These are phyloP conservation scores for Colletotrichum tabaci DNA, from an alignment of 2,329 filamentous ascomycete species.

Conservation along the genomic window DNA sequence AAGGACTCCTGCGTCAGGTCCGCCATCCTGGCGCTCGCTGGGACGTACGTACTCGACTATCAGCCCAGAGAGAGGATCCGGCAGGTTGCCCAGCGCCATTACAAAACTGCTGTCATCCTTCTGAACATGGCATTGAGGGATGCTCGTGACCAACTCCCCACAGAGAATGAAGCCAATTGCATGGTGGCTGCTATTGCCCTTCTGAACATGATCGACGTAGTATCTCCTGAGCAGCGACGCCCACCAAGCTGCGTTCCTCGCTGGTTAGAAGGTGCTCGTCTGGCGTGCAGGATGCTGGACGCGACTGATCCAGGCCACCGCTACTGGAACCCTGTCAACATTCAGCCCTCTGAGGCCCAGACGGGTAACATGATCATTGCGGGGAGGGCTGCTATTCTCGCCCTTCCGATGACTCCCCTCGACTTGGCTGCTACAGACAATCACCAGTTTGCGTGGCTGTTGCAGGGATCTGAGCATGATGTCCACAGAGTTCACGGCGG, in stretches of 20 bases:
- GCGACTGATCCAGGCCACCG: slow-evolving; percentile 53
- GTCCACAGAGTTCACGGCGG: slow-evolving; percentile 58
- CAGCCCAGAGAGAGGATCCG: slow-evolving; percentile 51
- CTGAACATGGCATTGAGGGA: slow-evolving; percentile 45
- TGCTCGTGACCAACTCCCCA: slow-evolving; percentile 9
- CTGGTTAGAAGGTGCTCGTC: slow-evolving; percentile 56
- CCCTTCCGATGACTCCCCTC: slow-evolving; percentile 56
- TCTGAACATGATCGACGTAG: slow-evolving; percentile 43
- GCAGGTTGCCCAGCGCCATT: slow-evolving; percentile 51
- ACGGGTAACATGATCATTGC: slow-evolving; percentile 58
- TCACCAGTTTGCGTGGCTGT: slow-evolving; percentile 56
- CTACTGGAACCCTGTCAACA: slow-evolving; percentile 53
- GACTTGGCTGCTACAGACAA: slow-evolving; percentile 48
- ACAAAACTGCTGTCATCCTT: slow-evolving; percentile 50
- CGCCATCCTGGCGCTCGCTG: slow-evolving; percentile 58
- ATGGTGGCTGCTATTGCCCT: slow-evolving; percentile 48
- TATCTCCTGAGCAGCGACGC: slow-evolving; percentile 54
- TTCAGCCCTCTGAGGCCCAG: slow-evolving; percentile 53
- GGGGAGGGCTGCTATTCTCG: slow-evolving; percentile 56
- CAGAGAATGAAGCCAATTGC: slow-evolving; percentile 25
- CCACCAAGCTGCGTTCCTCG: slow-evolving; percentile 53
- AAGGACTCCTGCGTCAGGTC: slow-evolving; percentile 51
- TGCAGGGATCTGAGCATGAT: slow-evolving; percentile 54
- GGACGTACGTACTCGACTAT: slow-evolving; percentile 60
- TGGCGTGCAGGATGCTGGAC: slow-evolving; percentile 54